Base-by-base conservation (phyloP, 352 stramenopile genomes). In the Phytophthora multivora region DNA sequence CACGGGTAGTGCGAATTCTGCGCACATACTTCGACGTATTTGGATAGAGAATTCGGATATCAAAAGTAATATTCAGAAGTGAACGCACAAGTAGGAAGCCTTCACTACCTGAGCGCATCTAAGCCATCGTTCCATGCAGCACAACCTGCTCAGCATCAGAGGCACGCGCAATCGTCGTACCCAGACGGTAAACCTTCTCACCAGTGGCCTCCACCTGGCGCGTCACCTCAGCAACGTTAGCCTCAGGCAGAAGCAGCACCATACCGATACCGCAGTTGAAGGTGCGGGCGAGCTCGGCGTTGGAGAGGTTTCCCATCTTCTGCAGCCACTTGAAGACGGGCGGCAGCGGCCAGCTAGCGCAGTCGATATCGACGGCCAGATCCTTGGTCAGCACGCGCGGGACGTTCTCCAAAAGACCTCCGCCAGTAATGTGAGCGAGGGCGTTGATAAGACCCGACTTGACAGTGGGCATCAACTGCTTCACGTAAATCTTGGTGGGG, bases 181-280 rank as follows among this genome's bases (percentile, higher is more conserved):
- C 95, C 28, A 98, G 65, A 80, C 93, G 80, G 65, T 91, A 97
- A 35, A 98, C 87, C 54, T 83, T 83, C 72, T 99, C 95, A 46
- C 90, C 90, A 36, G 77, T 86, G 18, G 82, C 79, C 52, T 89
- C 71, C 18, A 99, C 77, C 47, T 93, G 60, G 36, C 82, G 33
- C 33, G 93, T 90, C 5, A 97, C 91, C 51, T 96, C 80, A n/a
- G 87, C 83, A 21, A 96, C 96, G 62, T 96, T 86, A 42, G 91
- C 87, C 36, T 88, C 73, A 15, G 93, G 83, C 23, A 99, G 76
- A 51, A 99, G 95, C 21, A 99, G 72, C 31, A 99, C 93, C 96
- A 99, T 99, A 58, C 97, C 97, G 71, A 99, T 96, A 57, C 97
- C 97, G 76, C 95, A 99, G 77, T 99, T 99, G 79, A 99, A 99